Evolutionary conservation across 2,329 filamentous ascomycete genomes (phyloP).

Genomic region (Aureobasidium namibiae): DNA sequence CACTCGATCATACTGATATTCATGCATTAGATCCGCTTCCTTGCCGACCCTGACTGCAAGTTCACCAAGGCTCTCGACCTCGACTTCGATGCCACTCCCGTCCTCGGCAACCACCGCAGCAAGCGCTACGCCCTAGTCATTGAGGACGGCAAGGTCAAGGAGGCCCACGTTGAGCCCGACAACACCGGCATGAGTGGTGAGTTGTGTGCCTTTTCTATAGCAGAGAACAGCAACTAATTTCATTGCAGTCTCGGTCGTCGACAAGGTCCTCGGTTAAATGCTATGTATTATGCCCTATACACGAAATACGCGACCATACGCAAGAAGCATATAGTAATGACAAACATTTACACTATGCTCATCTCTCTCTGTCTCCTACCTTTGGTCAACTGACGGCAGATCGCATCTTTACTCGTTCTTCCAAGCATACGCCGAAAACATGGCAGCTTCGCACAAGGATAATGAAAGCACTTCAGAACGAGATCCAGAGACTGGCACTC

Average conservation of each 20-base stretch:
- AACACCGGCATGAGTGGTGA: slow-evolving; percentile 73
- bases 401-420: too few species aligned
- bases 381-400: background rate
- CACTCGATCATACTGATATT: background rate
- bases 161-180: slow-evolving; percentile 77
- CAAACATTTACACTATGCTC: background rate
- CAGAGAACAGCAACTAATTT: background rate
- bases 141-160: slow-evolving; percentile 76
- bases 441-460: too few species aligned
- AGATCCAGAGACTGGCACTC: too few species aligned
- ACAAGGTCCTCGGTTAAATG: slow-evolving; percentile 15
- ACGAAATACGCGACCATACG: background rate
- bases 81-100: slow-evolving; percentile 65
- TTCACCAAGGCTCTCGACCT: slow-evolving; percentile 82
- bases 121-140: slow-evolving; percentile 83
- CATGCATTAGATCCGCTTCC: slow-evolving; percentile 65
- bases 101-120: slow-evolving; percentile 75
- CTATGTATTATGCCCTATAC: background rate
- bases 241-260: slow-evolving; percentile 14
- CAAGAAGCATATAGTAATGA: slow-evolving; percentile 3
- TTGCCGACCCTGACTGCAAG: slow-evolving; percentile 68
- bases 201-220: slow-evolving; percentile 17
- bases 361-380: background rate
- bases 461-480: too few species aligned
- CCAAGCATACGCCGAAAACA: background rate